Conservation (phyloP, 345 rosid genomes). For the Sonneratia caseolaris region DNA sequence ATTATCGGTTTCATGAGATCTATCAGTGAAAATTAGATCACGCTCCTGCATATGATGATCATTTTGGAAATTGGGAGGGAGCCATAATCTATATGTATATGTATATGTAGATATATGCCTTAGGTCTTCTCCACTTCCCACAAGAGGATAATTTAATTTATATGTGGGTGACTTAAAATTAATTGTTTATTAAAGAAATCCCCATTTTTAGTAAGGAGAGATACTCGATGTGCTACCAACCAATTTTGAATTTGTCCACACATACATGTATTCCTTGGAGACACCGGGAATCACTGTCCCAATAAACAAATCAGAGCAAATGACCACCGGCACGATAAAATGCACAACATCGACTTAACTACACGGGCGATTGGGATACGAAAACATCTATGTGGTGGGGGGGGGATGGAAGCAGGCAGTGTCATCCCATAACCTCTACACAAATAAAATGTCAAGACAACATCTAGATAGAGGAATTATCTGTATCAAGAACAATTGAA, state of each 20-base stretch:
- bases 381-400: background rate
- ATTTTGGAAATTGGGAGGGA: too few species aligned
- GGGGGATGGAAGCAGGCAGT: background rate
- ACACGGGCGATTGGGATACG: background rate
- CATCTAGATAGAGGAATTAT: too few species aligned
- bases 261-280: background rate
- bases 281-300: background rate
- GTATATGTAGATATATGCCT: background rate
- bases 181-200: background rate
- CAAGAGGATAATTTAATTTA: background rate
- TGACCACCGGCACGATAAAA: background rate
- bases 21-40: too few species aligned
- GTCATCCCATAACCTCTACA: too few species aligned
- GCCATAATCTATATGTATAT: background rate
- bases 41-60: too few species aligned
- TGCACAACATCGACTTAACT: background rate
- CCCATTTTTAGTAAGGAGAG: background rate
- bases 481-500: too few species aligned
- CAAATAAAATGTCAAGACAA: too few species aligned
- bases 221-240: slow-evolving; percentile 1
- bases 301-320: background rate
- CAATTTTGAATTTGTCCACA: background rate
- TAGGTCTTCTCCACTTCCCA: background rate
- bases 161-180: background rate
- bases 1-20: too few species aligned